phyloP scores from a whole-genome alignment of 2,329 filamentous ascomycete species.

The Xylariaceae sp. region DNA sequence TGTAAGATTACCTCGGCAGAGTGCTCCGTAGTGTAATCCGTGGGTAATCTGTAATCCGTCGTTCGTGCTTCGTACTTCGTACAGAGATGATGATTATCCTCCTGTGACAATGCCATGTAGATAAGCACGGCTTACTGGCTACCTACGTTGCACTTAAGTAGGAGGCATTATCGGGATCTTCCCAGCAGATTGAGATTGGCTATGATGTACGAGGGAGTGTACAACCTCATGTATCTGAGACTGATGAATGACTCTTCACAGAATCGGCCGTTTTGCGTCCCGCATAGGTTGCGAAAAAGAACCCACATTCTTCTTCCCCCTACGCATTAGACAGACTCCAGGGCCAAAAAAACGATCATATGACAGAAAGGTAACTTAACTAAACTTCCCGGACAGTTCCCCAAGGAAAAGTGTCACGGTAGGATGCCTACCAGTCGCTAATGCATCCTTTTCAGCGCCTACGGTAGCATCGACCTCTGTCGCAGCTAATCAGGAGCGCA shows the following conservation, averaged over 20 bases:
- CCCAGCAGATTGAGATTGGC: constrained; percentile 3
- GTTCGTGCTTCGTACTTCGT: too few species aligned
- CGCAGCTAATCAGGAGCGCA: constrained; percentile 1
- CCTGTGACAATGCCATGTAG: background rate
- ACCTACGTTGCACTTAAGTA: background rate
- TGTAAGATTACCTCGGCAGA: background rate
- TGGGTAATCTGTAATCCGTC: too few species aligned
- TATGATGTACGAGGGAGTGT: background rate
- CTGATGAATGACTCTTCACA: constrained; percentile 8
- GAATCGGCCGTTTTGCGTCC: constrained; percentile 12
- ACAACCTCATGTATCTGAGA: constrained; percentile 6
- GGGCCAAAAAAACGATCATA: constrained; percentile 12
- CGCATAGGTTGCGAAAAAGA: constrained; percentile 7
- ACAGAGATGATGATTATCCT: too few species aligned
- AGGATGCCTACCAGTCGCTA: constrained; percentile 16
- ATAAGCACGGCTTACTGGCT: background rate
- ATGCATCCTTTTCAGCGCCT: constrained; percentile 3
- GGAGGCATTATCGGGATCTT: constrained; percentile 6
- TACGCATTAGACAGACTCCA: constrained; percentile 1
- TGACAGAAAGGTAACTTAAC: constrained; percentile 7
- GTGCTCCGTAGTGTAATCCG: background rate
- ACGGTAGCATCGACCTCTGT: background rate
- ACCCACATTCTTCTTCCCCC: background rate
- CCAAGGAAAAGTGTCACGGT: constrained; percentile 11
- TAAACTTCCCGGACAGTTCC: background rate